Evolutionary conservation across 305 asterid species (phyloP).

Genomic region (Galium porrigens): DNA sequence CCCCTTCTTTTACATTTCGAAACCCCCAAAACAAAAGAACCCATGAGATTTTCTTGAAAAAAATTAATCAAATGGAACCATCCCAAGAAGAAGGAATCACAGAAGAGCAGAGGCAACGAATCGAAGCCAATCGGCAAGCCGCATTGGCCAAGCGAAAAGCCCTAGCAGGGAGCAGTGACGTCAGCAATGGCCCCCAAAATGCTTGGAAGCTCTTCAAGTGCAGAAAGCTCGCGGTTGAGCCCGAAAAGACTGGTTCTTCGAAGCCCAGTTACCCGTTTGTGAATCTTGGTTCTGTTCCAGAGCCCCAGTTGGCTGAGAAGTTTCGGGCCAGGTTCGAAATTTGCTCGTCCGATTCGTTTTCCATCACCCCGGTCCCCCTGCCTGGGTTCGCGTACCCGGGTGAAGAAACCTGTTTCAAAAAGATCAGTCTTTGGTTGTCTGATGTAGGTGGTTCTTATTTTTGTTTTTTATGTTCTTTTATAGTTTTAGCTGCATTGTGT

Average conservation of each 20-base stretch:
- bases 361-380: conserved; percentile 40
- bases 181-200: conserved; percentile 5
- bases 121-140: conserved; percentile 63
- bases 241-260: conserved; percentile 7
- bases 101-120: conserved; percentile 60
- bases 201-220: conserved; percentile 51
- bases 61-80: conserved; percentile 12
- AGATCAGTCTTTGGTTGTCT: conserved; percentile 38
- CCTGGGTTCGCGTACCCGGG: conserved; percentile 51
- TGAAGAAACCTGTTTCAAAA: conserved; percentile 41
- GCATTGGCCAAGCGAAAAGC: conserved; percentile 87
- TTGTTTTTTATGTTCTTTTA: background rate
- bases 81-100: conserved; percentile 33
- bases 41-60: background rate
- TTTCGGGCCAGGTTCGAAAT: conserved; percentile 55
- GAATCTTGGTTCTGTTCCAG: too few species aligned
- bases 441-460: conserved; percentile 27
- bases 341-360: conserved; percentile 71
- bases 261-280: conserved; percentile 16
- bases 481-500: background rate
- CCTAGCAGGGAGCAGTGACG: conserved; percentile 14
- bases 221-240: conserved; percentile 33
- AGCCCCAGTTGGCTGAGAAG: conserved; percentile 23
- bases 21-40: background rate
- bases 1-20: conserved; percentile 4